phyloP scores from a whole-genome alignment of 768 basidiomycete species.

The Russula sp. region DNA sequence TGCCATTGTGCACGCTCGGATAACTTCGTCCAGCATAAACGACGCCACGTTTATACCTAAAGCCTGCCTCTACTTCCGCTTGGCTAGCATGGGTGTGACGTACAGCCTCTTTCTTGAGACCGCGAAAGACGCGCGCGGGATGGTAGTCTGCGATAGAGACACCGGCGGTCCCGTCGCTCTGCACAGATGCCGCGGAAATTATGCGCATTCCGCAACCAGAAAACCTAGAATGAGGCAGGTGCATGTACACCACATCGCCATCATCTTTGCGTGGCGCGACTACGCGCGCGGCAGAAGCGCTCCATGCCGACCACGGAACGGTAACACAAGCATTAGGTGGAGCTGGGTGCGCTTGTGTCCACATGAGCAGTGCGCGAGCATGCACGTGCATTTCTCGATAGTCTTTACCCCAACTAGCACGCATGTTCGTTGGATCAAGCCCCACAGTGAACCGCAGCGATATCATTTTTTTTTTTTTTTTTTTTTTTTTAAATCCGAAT shows the following conservation, averaged over 20 bases:
- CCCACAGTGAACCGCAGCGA: neutral
- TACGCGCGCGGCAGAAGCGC: conserved; percentile 3
- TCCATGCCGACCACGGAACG: conserved; percentile 14
- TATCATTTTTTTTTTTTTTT: too few species aligned
- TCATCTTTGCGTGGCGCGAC: neutral
- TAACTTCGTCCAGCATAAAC: neutral
- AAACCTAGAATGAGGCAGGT: conserved; percentile 9
- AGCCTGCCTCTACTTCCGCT: neutral
- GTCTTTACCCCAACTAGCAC: neutral
- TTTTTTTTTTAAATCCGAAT: too few species aligned
- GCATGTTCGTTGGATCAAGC: neutral
- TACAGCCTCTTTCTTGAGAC: neutral
- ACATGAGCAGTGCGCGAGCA: conserved; percentile 8
- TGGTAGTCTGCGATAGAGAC: conserved; percentile 16
- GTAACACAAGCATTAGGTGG: conserved; percentile 14
- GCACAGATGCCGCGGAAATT: neutral
- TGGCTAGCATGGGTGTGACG: neutral
- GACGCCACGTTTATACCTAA: neutral
- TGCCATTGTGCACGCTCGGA: neutral
- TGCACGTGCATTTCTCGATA: conserved; percentile 10
- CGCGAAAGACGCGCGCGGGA: conserved; percentile 9
- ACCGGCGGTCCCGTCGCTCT: neutral
- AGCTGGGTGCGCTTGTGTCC: conserved; percentile 10
- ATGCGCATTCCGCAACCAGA: conserved; percentile 11
- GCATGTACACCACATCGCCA: neutral